phyloP scores from a whole-genome alignment of 1,139 yeast species.

The Magnusiomyces starmeri region DNA sequence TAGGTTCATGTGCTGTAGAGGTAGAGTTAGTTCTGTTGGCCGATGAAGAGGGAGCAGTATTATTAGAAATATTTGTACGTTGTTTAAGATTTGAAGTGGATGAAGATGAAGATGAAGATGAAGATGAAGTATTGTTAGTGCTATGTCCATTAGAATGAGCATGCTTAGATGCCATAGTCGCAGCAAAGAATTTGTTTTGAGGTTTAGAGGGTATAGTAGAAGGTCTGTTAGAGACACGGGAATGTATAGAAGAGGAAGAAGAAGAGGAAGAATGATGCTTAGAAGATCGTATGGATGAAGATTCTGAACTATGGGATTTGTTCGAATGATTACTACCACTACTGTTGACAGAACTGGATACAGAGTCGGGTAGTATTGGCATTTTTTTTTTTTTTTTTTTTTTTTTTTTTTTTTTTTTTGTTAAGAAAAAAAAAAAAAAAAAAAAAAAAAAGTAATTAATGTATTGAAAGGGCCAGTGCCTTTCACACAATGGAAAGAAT shows the following conservation, averaged over 20 bases:
- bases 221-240: background rate
- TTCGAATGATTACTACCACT: background rate
- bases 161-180: background rate
- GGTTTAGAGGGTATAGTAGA: background rate
- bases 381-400: background rate
- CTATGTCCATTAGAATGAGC: background rate
- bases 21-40: background rate
- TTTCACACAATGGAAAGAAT: too few species aligned
- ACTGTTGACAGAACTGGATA: background rate
- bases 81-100: background rate
- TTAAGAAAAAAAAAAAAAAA: too few species aligned
- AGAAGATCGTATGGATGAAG: background rate
- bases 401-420: background rate
- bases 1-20: slow-evolving; percentile 5
- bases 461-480: too few species aligned
- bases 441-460: background rate
- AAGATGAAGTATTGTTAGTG: background rate
- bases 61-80: background rate
- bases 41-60: background rate
- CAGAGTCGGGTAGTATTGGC: background rate
- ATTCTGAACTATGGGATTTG: background rate
- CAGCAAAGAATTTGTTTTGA: background rate
- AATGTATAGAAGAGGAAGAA: background rate
- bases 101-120: background rate
- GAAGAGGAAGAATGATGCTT: background rate